Base-by-base conservation (phyloP, 2,329 filamentous ascomycete genomes). In the Alternaria postmessia region DNA sequence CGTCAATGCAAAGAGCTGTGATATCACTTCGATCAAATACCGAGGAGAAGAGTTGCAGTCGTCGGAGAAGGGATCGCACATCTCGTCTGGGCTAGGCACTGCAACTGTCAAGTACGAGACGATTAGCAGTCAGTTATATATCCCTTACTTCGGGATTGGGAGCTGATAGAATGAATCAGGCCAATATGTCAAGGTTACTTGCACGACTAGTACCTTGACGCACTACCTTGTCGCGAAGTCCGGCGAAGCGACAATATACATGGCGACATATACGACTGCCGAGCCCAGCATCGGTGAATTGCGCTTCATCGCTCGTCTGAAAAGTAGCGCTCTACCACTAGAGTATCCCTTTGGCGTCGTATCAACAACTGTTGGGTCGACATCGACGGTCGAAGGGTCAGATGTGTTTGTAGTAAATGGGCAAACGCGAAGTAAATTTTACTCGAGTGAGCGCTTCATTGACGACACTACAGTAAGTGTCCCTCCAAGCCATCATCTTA, bases 351-450 rank as follows among this genome's bases (percentile, higher is more conserved):
- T 77, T 39, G 78, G 78, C 30, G 61, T 66, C 4, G 86, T 81
- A 4, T 89, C 88, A 0, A 87, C 82, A 24, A 89, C 86, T 0
- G 78, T 77, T 2, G 83, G 82, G 30, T 76, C 72, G 28, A 82
- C 82, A 30, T 80, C 79, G 9, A 81, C 84, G 2, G 80, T 90
- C 52, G 88, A 90, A 72, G 88, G 78, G 2, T 75, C 72, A 1
- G 79, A 81, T 51, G 78, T 80, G 7, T 91, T 85, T 69, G 61
- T 87, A 8, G 86, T 91, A 44, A 77, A 81, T 63, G 85, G 87
- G 22, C 80, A 91, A 73, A 91, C 88, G 0, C 84, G 88, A 39
- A 88, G 85, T 76, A 91, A 91, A 75, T 91, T 91, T 80, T 91
- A 36, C 12, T 36, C 32, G 6, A 36, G 32, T 36, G 32, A 36